Evolutionary conservation across 345 rosid genomes (phyloP), one percentile per base, ranked within the genome.

Genomic region (Anacardium occidentale): DNA sequence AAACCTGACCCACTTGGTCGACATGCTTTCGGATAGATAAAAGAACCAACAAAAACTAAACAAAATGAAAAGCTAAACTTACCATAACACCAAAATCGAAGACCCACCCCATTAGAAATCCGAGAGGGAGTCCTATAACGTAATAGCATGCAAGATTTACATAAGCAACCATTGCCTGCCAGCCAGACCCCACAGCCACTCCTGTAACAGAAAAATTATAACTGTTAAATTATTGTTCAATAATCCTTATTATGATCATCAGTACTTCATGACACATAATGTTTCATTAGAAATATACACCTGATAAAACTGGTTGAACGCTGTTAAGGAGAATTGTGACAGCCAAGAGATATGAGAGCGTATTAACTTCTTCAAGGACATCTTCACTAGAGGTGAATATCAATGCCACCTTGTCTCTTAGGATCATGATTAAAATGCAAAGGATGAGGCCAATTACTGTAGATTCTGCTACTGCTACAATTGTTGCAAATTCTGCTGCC

Each of bases 161-260:
- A 52, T 83, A 94, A 0, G 97, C 97, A 44, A 90, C 88, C 48
- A 37, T 70, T 0, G 86, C 83, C 80, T 94, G 97, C 97, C 97
- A 87, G 47, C 98, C 98, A 0, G 91, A 89, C 45, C 97, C 98
- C 10, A 93, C 84, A 10, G 95, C 98, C 72, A 91, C 98, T 64
- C 97, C 97, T 92, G 68, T 67, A 12, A 18, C 24, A 62, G 20
- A 2, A 21, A 22, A 48, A 45, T 44, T 6, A 13, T 2, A 17
- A 26, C 5, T 26, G 9, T 5, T 7, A 26, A 40, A 47, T 0
- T 5, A 37, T 7, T 6, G 42, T 5, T 37, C 8, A 37, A 37
- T 5, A 37, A 37, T 7, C 5, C 42, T 6, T 6, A 37, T 5
- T 1, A 29, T 29, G 32, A 29, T 29, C 42, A 37, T 37, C 42